Conservation (phyloP, 176 grass and related monocot genomes). For the Puya raimondii region DNA sequence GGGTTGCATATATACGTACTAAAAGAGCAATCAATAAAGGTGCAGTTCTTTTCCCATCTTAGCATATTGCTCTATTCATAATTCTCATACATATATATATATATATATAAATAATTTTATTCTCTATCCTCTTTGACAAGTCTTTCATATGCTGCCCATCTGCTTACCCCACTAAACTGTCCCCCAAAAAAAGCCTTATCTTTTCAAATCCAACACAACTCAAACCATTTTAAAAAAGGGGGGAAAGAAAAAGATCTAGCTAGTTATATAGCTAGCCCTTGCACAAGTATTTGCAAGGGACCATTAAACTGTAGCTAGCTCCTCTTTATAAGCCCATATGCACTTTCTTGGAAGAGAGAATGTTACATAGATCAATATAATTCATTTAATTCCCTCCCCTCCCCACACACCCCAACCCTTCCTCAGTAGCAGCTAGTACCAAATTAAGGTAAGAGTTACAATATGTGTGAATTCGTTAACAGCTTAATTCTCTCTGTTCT, state of each 20-base stretch:
- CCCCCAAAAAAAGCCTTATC: not conserved
- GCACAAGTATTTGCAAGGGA: not conserved
- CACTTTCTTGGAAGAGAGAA: not conserved
- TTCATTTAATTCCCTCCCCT: not conserved
- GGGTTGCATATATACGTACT: no score
- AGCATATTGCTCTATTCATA: not conserved
- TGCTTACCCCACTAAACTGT: slow-evolving; percentile 12
- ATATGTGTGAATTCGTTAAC: no score
- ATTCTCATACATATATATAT: not conserved
- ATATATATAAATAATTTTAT: slow-evolving; percentile 22
- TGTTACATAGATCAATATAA: no score
- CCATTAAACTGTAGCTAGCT: not conserved
- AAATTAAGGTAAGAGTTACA: no score
- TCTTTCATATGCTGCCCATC: slow-evolving; percentile 33
- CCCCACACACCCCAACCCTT: not conserved
- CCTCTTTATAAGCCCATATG: not conserved
- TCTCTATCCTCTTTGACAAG: slow-evolving; percentile 22
- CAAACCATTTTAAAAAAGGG: not conserved
- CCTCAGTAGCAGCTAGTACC: not conserved
- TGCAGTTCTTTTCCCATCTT: slow-evolving; percentile 26
- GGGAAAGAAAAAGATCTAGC: no score
- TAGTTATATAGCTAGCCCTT: not conserved
- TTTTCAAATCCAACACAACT: slow-evolving; percentile 2
- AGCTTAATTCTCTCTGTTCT: not conserved
- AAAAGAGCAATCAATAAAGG: slow-evolving; percentile 27